Evolutionary conservation across 805 yeast genomes (phyloP).

Genomic region (Vanderwaltozyma polyspora): DNA sequence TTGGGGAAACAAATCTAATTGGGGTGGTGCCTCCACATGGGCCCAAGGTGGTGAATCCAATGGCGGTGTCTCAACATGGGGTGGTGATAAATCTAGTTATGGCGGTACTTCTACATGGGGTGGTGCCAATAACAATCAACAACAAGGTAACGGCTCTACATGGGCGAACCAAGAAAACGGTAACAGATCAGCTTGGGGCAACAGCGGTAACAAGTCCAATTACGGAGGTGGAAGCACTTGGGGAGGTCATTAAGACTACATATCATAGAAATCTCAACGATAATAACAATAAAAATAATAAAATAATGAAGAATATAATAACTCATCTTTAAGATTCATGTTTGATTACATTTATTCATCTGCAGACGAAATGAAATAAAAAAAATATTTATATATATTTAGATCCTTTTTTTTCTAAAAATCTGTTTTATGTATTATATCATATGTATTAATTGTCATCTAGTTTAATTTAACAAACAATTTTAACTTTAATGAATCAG

Average conservation of each 20-base stretch:
- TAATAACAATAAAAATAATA: no score
- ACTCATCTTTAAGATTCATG: no score
- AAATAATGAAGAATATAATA: no score
- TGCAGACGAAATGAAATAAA: no score
- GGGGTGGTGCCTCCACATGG: slow-evolving; percentile 43
- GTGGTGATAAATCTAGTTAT: slow-evolving; percentile 29
- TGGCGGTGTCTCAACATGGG: slow-evolving; percentile 37
- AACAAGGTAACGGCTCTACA: slow-evolving; percentile 36
- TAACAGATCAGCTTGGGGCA: slow-evolving; percentile 31
- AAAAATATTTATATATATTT: no score
- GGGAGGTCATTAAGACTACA: slow-evolving; percentile 17
- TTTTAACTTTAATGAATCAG: no score
- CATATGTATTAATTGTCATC: no score
- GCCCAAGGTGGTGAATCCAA: slow-evolving; percentile 30
- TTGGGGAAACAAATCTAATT: slow-evolving; percentile 28
- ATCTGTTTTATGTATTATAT: no score
- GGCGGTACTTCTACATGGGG: slow-evolving; percentile 37
- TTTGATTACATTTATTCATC: no score
- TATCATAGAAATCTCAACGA: background rate
- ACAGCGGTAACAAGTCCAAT: slow-evolving; percentile 17
- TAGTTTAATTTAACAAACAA: no score
- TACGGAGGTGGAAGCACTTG: slow-evolving; percentile 25
- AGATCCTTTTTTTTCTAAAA: no score
- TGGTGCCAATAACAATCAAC: slow-evolving; percentile 21
- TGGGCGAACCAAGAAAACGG: slow-evolving; percentile 26